Evolutionary conservation across 371 early-diverging fungal genomes (phyloP).

Genomic region (Circinella umbellata): DNA sequence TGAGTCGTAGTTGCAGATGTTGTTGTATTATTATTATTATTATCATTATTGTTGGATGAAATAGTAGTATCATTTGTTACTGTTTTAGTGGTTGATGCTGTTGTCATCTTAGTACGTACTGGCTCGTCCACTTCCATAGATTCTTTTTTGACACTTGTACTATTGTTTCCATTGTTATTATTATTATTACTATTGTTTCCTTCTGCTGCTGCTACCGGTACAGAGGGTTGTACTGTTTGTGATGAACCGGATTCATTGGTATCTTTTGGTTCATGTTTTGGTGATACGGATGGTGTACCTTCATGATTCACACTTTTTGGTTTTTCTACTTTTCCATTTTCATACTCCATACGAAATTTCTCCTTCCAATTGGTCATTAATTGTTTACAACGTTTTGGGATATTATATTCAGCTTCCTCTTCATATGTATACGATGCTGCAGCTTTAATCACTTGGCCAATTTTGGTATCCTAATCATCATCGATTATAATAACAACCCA

Average conservation of each 20-base stretch:
- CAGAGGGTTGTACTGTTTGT: neutral
- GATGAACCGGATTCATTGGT: constrained; percentile 6
- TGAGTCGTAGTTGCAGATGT: neutral
- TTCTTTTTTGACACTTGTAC: too few species aligned
- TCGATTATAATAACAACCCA: neutral
- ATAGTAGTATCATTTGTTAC: neutral
- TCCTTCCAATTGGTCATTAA: constrained; percentile 47
- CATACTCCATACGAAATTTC: constrained; percentile 1
- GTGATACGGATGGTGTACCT: neutral
- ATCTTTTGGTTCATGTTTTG: constrained; percentile 6
- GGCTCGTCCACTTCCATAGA: too few species aligned
- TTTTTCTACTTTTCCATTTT: constrained; percentile 12
- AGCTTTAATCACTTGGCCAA: constrained; percentile 55
- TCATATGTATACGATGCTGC: constrained; percentile 46
- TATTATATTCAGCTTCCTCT: constrained; percentile 37
- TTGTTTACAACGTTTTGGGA: constrained; percentile 46
- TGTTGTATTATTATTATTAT: neutral
- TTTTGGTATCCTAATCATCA: constrained; percentile 55
- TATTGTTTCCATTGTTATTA: constrained; percentile 1
- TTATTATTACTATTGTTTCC: neutral
- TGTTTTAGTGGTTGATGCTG: neutral
- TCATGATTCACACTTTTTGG: neutral
- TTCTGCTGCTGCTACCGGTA: neutral
- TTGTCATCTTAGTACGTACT: neutral
- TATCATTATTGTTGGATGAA: neutral